Evolutionary conservation across 441 rosid species (phyloP).

Genomic region (Flueggea neowawraea): DNA sequence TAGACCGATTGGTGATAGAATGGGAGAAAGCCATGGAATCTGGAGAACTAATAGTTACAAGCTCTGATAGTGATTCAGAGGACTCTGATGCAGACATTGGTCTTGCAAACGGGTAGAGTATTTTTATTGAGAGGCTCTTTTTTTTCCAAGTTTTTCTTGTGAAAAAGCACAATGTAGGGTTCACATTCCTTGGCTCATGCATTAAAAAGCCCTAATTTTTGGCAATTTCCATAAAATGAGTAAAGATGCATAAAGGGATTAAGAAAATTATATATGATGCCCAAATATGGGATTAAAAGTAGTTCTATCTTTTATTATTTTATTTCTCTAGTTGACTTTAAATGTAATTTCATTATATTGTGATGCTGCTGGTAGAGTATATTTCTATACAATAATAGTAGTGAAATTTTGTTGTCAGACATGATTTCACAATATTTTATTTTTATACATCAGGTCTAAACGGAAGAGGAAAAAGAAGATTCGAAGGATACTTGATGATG

Average conservation of each 20-base stretch:
- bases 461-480: constrained; percentile 81
- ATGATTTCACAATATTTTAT: constrained; percentile 21
- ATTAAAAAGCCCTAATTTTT: too few relatives aligned
- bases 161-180: too few relatives aligned
- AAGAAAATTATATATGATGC: too few relatives aligned
- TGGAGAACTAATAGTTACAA: constrained; percentile 37
- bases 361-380: too few relatives aligned
- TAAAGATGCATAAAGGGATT: too few relatives aligned
- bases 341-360: too few relatives aligned
- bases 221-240: too few relatives aligned
- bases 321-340: too few relatives aligned
- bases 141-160: too few relatives aligned
- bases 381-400: not conserved
- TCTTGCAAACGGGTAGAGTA: constrained; percentile 51
- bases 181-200: too few relatives aligned
- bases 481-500: constrained; percentile 95
- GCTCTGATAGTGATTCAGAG: constrained; percentile 80
- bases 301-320: too few relatives aligned
- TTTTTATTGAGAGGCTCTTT: constrained; percentile 4
- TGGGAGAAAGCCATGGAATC: constrained; percentile 73
- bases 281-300: too few relatives aligned
- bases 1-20: constrained; percentile 62
- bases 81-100: constrained; percentile 58
- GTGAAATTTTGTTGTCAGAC: constrained; percentile 17
- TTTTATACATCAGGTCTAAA: constrained; percentile 47